These are phyloP conservation scores for Kockovaella imperatae DNA, from an alignment of 768 basidiomycete genomes.

Conservation along the genomic window DNA sequence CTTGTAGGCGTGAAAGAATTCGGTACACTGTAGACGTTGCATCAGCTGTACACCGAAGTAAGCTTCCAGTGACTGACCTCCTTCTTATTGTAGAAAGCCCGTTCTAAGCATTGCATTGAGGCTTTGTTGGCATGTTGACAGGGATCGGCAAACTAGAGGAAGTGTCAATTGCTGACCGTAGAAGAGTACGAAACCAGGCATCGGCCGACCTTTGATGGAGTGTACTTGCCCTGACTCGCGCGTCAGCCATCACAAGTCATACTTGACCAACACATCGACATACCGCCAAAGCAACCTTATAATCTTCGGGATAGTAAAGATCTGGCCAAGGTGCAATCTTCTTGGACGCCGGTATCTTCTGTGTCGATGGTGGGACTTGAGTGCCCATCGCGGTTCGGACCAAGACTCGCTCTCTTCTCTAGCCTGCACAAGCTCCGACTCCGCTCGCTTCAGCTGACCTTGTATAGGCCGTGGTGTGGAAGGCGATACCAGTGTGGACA, in stretches of 20 bases:
- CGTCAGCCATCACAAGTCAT: too few species aligned
- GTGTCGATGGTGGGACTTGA: conserved; percentile 39
- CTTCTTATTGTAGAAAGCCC: conserved; percentile 41
- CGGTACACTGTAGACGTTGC: conserved; percentile 19
- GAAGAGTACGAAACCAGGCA: too few species aligned
- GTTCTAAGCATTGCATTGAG: conserved; percentile 40
- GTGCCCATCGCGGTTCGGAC: conserved; percentile 19
- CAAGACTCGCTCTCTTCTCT: neutral
- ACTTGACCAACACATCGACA: too few species aligned
- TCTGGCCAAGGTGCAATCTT: conserved; percentile 22
- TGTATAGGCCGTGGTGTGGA: too few species aligned
- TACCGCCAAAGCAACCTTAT: conserved; percentile 39
- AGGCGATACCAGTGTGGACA: too few species aligned
- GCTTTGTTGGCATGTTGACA: conserved; percentile 42
- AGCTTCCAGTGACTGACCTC: conserved; percentile 26
- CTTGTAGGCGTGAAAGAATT: conserved; percentile 37
- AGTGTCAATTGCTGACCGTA: too few species aligned
- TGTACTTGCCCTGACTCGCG: too few species aligned
- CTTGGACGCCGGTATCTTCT: conserved; percentile 17
- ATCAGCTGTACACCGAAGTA: conserved; percentile 4
- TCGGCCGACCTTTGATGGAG: too few species aligned
- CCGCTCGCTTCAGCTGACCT: too few species aligned
- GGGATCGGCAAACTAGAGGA: conserved; percentile 40
- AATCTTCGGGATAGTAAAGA: conserved; percentile 38
- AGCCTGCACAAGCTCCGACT: too few species aligned